phyloP scores from a whole-genome alignment of 2,329 filamentous ascomycete species.

The Sporothrix pseudoabietina region DNA sequence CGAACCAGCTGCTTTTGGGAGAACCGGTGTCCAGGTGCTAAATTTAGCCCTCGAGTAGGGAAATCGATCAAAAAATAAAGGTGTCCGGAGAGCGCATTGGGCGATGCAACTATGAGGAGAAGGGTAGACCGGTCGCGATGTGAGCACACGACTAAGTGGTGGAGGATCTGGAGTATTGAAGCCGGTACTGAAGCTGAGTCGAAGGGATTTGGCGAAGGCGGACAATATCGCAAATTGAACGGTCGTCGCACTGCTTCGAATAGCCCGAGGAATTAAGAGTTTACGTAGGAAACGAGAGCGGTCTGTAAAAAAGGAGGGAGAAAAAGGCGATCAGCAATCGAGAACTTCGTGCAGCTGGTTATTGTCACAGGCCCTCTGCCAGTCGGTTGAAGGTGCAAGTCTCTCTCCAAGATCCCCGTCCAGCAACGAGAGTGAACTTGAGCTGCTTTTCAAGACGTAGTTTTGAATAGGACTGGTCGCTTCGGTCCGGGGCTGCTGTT shows the following conservation, averaged over 20 bases:
- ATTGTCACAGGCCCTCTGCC: neutral
- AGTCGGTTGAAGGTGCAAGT: neutral
- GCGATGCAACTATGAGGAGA: neutral
- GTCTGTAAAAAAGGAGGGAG: neutral
- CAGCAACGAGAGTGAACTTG: neutral
- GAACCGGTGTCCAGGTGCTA: neutral
- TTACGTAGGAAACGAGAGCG: neutral
- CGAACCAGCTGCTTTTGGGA: slow-evolving; percentile 12
- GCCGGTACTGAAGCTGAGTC: neutral
- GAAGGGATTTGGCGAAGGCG: neutral
- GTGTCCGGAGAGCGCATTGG: neutral
- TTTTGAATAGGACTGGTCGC: neutral
- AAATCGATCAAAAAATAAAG: neutral
- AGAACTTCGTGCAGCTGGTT: neutral
- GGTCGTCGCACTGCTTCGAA: slow-evolving; percentile 1
- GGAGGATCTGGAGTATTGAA: too few species aligned
- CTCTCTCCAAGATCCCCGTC: neutral
- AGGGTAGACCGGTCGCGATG: neutral
- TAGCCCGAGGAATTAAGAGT: neutral
- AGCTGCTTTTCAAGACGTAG: neutral
- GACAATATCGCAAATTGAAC: neutral
- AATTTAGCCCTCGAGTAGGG: neutral
- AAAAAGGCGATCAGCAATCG: neutral
- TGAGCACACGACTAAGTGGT: neutral
- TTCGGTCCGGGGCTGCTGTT: neutral